Evolutionary conservation across 345 rosid genomes (phyloP).

Genomic region (Populus nigra): DNA sequence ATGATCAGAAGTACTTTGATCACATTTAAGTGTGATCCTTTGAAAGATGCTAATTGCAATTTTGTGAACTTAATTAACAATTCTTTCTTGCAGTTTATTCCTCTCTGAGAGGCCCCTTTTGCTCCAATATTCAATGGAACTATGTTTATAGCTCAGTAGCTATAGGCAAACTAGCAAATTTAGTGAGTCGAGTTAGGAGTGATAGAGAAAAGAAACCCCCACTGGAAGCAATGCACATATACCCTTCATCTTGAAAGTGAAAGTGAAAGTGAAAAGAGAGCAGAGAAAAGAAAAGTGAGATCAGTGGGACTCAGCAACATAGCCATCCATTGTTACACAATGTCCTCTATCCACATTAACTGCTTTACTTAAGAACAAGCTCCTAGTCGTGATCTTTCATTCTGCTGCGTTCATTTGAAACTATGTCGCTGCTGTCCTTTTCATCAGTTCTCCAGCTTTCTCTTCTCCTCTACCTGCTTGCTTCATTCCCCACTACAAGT

Average conservation of each 20-base stretch:
- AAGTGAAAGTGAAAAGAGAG: slow-evolving; percentile 20
- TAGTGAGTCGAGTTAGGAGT: background rate
- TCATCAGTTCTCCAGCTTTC: slow-evolving; percentile 16
- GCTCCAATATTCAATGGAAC: background rate
- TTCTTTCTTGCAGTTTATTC: background rate
- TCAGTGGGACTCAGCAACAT: background rate
- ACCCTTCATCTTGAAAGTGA: slow-evolving; percentile 30
- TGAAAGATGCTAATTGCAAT: background rate
- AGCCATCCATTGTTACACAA: slow-evolving; percentile 9
- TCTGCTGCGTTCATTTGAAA: background rate
- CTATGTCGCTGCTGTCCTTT: slow-evolving; percentile 31
- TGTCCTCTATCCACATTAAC: background rate
- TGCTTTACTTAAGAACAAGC: background rate
- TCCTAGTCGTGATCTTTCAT: background rate
- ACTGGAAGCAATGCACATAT: slow-evolving; percentile 59
- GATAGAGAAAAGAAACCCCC: slow-evolving; percentile 36
- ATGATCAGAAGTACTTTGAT: slow-evolving; percentile 8
- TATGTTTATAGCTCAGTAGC: too few species aligned
- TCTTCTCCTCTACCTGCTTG: slow-evolving; percentile 31
- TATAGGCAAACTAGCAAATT: background rate
- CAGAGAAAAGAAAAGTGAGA: slow-evolving; percentile 10
- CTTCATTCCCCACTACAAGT: slow-evolving; percentile 28
- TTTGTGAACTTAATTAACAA: background rate
- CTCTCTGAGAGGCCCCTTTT: background rate
- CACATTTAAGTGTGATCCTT: background rate